Evolutionary conservation across 23 red algal genomes (phyloP).

Genomic region (Gracilaria domingensis): DNA sequence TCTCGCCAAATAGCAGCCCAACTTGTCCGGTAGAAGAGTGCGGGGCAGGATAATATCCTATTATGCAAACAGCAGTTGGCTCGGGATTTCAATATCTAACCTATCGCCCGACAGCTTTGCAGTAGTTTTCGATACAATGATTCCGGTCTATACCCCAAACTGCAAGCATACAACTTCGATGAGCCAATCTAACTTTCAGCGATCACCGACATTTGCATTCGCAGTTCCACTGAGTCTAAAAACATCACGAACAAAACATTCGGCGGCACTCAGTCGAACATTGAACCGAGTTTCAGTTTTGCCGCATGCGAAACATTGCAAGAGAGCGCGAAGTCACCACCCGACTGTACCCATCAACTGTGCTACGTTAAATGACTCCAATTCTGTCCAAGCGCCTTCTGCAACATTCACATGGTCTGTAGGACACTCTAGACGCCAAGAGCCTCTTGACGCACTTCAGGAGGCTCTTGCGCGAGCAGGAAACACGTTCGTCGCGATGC

Average conservation of each 20-base stretch:
- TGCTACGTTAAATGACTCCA: conserved; percentile 3
- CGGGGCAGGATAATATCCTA: too few relatives aligned
- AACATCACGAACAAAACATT: background rate
- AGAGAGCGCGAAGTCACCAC: background rate
- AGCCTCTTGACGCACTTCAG: conserved; percentile 43
- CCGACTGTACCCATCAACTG: background rate
- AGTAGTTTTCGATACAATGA: background rate
- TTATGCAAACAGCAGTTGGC: too few relatives aligned
- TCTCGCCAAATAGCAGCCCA: too few relatives aligned
- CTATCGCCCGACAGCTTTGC: background rate
- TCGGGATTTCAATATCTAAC: background rate
- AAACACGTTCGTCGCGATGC: background rate
- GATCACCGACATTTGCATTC: background rate
- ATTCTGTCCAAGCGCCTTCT: background rate
- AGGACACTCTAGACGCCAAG: conserved; percentile 1
- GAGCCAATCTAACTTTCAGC: background rate
- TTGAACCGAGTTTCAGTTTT: background rate
- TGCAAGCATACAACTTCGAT: background rate
- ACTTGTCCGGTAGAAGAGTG: background rate
- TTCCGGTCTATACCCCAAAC: background rate
- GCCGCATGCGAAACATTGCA: background rate
- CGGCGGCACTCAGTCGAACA: background rate
- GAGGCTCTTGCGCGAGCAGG: conserved; percentile 39
- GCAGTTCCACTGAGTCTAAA: background rate
- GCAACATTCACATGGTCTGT: conserved; percentile 25